Base-by-base conservation (phyloP, 441 rosid species). In the Isatis lusitanica region DNA sequence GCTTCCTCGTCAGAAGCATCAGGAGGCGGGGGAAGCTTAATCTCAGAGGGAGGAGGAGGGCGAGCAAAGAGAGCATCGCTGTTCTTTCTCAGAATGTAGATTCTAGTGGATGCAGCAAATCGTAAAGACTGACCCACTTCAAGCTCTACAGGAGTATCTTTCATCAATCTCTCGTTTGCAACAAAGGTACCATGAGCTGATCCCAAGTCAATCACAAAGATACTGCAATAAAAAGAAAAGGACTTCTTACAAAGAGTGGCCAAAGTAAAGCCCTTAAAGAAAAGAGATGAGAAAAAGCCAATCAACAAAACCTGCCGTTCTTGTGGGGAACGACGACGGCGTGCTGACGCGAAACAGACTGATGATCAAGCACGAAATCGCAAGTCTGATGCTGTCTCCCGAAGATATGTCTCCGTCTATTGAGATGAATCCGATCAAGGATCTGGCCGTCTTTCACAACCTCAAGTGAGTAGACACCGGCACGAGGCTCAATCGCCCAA, bases 121-220 rank as follows among this genome's bases (percentile, higher is more conserved):
- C 93, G 85, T 83, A 95, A 80, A 3, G 99, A 93, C 52, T 95
- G 98, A 7, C 98, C 98, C 11, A 80, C 97, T 83, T 95, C 98
- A 79, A 95, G 90, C 88, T 95, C 98, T 66, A 90, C 88, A 36
- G 99, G 94, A 17, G 75, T 76, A 56, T 88, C 97, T 81, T 88
- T 90, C 13, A 78, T 85, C 79, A 95, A 73, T 36, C 99, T 84
- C 83, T 95, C 99, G 65, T 90, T 90, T 8, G 98, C 97, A 65
- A 91, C 99, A 70, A 94, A 93, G 0, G 98, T 94, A 47, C 98
- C 98, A 72, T 94, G 99, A 26, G 97, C 97, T 76, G 99, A 90
- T 61, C 99, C 97, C 88, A 94, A 79, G 78, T 94, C 98, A 78
- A 90, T 90, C 46, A 94, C 99, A 75, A 83, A 94, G 53, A 94